Evolutionary conservation across 352 stramenopile genomes (phyloP), one percentile per base, ranked within the genome.

Genomic region (Pythium periplocum): DNA sequence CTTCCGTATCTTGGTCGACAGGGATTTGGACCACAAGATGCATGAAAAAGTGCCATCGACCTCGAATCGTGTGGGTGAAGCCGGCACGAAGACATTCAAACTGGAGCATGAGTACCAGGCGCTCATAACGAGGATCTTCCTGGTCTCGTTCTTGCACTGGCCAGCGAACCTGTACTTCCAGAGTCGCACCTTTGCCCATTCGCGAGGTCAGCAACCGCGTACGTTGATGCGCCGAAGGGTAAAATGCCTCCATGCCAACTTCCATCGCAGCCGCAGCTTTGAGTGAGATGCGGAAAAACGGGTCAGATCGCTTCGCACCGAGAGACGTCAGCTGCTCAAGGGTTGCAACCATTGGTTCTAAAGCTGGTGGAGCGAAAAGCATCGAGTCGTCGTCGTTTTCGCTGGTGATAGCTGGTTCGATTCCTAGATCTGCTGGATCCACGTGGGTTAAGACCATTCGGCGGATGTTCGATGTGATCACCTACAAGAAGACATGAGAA

Each of bases 101-200:
- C 57, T 93, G 85, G 12, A 95, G 69, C 71, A 93, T 86, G n/a
- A 95, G 61, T 35, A 95, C 78, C 6, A 95, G 73, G 2, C 85
- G 71, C 52, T 95, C 85, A 53, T 93, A 95, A 26, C 85, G 83
- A 36, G 85, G 83, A 43, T 95, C 85, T 71, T 95, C 85, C 59
- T 95, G 85, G 36, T 91, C 83, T 3, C 81, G 75, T 51, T 95
- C 85, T 59, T 91, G 77, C 12, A 93, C 85, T 36, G 85, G 85
- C 85, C 85, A 95, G 26, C 81, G 83, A 37, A 95, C 76, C 66
- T 95, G 85, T 5, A 93, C 69, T 56, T 95, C 85, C 12, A 95
- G 62, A 8, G 81, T 95, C 38, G 85, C 80, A 33, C 85, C 83
- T 26, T 79, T 86, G 26, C 83, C 85, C 85, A 95, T 95, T 9